These are phyloP conservation scores for Chlorella vulgaris DNA, from an alignment of 139 green algal species.

Conservation along the genomic window DNA sequence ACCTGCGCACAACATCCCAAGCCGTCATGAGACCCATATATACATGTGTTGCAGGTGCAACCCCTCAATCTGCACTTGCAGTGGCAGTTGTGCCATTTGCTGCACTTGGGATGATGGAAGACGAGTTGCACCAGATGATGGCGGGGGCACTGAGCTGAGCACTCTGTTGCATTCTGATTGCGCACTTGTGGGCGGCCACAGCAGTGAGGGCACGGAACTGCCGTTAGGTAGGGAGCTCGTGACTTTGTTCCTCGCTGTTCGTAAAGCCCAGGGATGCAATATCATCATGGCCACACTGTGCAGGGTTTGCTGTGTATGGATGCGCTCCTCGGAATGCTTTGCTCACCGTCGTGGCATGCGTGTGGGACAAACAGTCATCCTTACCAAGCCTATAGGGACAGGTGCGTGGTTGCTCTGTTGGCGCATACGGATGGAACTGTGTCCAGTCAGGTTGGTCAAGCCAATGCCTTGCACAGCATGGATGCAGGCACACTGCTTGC, in stretches of 20 bases:
- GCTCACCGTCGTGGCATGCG: slow-evolving; percentile 70
- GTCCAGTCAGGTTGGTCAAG: no score
- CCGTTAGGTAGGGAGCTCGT: slow-evolving; percentile 56
- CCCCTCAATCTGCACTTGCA: slow-evolving; percentile 75
- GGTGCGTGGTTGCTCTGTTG: slow-evolving; percentile 41
- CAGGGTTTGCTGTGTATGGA: slow-evolving; percentile 61
- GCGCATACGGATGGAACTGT: no score
- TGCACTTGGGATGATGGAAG: slow-evolving; percentile 65
- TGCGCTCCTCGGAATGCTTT: slow-evolving; percentile 45
- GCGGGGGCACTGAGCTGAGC: slow-evolving; percentile 58
- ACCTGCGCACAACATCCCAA: not conserved
- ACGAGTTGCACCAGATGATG: slow-evolving; percentile 84
- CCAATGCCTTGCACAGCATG: no score
- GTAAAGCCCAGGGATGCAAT: no score
- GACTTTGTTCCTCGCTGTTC: no score
- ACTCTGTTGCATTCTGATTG: slow-evolving; percentile 71
- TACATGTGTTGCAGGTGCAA: slow-evolving; percentile 63
- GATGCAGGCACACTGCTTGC: slow-evolving; percentile 24
- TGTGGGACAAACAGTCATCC: slow-evolving; percentile 74
- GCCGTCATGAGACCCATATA: not conserved
- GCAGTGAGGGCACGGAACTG: slow-evolving; percentile 76
- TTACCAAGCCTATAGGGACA: slow-evolving; percentile 92
- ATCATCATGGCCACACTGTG: no score
- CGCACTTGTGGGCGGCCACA: slow-evolving; percentile 85
- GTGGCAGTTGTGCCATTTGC: slow-evolving; percentile 75